phyloP scores from a whole-genome alignment of 305 asterid species.

The Caryopteris hybrid region DNA sequence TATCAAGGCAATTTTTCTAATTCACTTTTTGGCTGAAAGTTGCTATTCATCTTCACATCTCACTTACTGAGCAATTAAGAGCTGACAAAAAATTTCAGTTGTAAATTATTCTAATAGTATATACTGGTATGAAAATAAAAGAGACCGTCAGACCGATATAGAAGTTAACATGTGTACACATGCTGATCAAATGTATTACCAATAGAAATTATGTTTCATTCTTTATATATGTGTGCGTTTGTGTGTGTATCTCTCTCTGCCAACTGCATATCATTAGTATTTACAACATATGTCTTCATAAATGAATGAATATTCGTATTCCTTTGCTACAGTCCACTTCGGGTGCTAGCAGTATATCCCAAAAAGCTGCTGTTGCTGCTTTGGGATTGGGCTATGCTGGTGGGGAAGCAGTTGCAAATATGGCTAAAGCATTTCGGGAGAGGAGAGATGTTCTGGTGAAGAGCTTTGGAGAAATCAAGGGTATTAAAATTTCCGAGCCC shows the following conservation, averaged over 20 bases:
- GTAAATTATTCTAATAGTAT: no score
- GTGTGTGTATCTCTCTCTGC: not conserved
- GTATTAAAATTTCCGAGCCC: conserved; percentile 81
- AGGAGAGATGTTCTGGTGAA: conserved; percentile 74
- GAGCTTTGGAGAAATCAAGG: conserved; percentile 65
- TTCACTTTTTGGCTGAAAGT: not conserved
- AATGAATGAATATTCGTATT: not conserved
- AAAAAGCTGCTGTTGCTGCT: conserved; percentile 86
- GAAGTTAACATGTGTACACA: no score
- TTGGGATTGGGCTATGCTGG: conserved; percentile 86
- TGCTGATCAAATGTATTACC: not conserved
- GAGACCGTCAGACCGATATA: no score
- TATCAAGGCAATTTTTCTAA: not conserved
- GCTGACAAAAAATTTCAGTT: no score
- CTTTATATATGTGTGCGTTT: not conserved
- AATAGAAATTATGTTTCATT: not conserved
- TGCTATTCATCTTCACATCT: not conserved
- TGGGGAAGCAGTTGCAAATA: conserved; percentile 66
- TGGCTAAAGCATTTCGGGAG: conserved; percentile 85
- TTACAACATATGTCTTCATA: not conserved
- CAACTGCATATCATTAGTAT: not conserved
- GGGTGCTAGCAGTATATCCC: conserved; percentile 94
- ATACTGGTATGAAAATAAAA: no score
- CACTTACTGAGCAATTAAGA: not conserved
- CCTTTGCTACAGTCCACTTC: conserved; percentile 58